phyloP scores from a whole-genome alignment of 495 filamentous ascomycete species.

The Penicillium paradoxum region DNA sequence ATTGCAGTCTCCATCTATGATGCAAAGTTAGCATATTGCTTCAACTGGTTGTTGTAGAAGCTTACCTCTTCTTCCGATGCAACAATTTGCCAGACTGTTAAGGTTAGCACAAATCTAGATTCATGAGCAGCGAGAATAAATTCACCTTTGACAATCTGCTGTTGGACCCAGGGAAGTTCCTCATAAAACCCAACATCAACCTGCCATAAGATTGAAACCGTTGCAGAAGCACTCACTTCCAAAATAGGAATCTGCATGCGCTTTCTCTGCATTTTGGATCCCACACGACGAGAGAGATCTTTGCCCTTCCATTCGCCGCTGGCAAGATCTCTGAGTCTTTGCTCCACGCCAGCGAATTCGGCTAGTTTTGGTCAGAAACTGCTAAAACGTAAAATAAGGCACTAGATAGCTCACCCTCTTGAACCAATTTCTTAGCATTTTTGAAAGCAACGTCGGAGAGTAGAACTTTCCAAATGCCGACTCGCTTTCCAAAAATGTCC shows the following conservation, averaged over 20 bases:
- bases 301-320: slow-evolving; percentile 25
- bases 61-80: slow-evolving; percentile 8
- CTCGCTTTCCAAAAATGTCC: slow-evolving; percentile 23
- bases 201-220: slow-evolving; percentile 33
- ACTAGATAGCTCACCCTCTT: neutral
- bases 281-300: neutral
- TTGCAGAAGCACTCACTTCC: slow-evolving; percentile 1
- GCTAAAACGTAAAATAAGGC: neutral
- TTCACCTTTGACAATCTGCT: slow-evolving; percentile 22
- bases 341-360: slow-evolving; percentile 6
- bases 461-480: slow-evolving; percentile 39
- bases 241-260: slow-evolving; percentile 14
- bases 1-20: slow-evolving; percentile 7
- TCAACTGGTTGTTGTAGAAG: neutral
- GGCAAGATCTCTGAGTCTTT: slow-evolving; percentile 26
- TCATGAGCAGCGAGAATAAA: neutral
- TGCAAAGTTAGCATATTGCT: neutral
- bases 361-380: slow-evolving; percentile 1
- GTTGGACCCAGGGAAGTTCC: slow-evolving; percentile 8
- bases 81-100: slow-evolving; percentile 11
- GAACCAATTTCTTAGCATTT: slow-evolving; percentile 12
- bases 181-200: slow-evolving; percentile 29
- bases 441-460: slow-evolving; percentile 31
- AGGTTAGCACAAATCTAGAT: neutral
- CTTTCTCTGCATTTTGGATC: slow-evolving; percentile 5